Evolutionary conservation across 345 rosid genomes (phyloP).

Genomic region (Eutrema japonicum): DNA sequence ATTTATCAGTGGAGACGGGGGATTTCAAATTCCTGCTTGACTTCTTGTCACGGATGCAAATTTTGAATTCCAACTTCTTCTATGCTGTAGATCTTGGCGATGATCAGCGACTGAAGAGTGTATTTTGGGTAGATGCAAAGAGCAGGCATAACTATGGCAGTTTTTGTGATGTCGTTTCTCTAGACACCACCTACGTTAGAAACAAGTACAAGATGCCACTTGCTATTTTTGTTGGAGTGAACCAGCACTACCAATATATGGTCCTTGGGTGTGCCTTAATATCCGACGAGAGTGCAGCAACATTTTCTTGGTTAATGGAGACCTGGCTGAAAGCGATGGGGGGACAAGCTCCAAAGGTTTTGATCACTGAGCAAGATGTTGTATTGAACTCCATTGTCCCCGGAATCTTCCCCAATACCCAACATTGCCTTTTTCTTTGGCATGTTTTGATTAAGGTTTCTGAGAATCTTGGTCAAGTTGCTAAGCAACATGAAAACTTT

Average conservation of each 20-base stretch:
- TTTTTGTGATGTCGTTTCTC: constrained; percentile 67
- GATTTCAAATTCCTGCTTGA: constrained; percentile 59
- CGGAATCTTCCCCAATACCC: constrained; percentile 55
- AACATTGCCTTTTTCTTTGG: constrained; percentile 65
- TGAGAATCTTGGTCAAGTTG: constrained; percentile 59
- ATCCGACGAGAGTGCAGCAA: constrained; percentile 60
- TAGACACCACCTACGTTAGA: constrained; percentile 61
- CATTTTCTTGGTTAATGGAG: constrained; percentile 68
- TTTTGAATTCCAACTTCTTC: constrained; percentile 63
- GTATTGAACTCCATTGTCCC: constrained; percentile 51
- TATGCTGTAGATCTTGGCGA: constrained; percentile 66
- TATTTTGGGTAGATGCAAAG: constrained; percentile 73
- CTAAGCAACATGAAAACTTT: constrained; percentile 56
- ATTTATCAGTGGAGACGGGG: constrained; percentile 53
- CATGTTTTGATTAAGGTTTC: constrained; percentile 58
- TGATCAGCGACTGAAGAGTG: constrained; percentile 61
- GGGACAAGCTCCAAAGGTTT: constrained; percentile 62
- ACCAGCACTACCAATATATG: constrained; percentile 68
- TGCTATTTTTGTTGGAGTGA: constrained; percentile 64
- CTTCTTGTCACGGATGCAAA: constrained; percentile 55
- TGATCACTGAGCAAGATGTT: constrained; percentile 61
- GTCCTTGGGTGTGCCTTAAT: constrained; percentile 71
- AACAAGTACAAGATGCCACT: constrained; percentile 73
- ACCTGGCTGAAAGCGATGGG: constrained; percentile 73
- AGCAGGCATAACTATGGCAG: constrained; percentile 61